These are phyloP conservation scores for Monosporascus sp. DNA, from an alignment of 2,329 filamentous ascomycete species.

Conservation along the genomic window DNA sequence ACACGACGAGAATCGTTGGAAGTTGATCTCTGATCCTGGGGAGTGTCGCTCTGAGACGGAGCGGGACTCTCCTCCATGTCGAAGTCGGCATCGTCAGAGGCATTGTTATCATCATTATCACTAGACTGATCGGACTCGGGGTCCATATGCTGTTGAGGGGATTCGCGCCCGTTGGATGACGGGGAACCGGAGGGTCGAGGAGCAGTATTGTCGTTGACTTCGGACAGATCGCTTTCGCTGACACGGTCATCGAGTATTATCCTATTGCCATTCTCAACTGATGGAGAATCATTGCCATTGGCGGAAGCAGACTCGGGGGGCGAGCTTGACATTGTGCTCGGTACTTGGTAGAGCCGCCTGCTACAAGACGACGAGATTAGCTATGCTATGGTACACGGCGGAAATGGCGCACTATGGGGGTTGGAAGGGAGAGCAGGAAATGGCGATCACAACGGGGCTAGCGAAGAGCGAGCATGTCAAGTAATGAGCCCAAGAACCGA, in stretches of 20 bases:
- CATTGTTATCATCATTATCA: conserved; percentile 47
- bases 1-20: conserved; percentile 66
- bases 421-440: conserved; percentile 20
- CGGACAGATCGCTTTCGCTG: conserved; percentile 73
- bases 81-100: conserved; percentile 68
- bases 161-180: conserved; percentile 31
- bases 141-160: conserved; percentile 28
- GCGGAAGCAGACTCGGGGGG: conserved; percentile 51
- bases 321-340: conserved; percentile 54
- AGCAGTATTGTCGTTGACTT: conserved; percentile 56
- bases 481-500: conserved; percentile 28
- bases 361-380: conserved; percentile 47
- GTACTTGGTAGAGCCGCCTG: conserved; percentile 48
- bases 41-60: conserved; percentile 39
- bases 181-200: conserved; percentile 37
- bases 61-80: conserved; percentile 61
- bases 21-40: conserved; percentile 53
- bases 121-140: conserved; percentile 33
- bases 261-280: conserved; percentile 37
- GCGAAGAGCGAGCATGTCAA: conserved; percentile 28
- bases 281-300: conserved; percentile 61
- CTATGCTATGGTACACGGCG: conserved; percentile 24
- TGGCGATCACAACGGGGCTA: conserved; percentile 28
- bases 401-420: conserved; percentile 11
- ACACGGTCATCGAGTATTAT: conserved; percentile 34